Conservation (phyloP, 1,284 basidiomycete species). For the Rhodotorula sp. region DNA sequence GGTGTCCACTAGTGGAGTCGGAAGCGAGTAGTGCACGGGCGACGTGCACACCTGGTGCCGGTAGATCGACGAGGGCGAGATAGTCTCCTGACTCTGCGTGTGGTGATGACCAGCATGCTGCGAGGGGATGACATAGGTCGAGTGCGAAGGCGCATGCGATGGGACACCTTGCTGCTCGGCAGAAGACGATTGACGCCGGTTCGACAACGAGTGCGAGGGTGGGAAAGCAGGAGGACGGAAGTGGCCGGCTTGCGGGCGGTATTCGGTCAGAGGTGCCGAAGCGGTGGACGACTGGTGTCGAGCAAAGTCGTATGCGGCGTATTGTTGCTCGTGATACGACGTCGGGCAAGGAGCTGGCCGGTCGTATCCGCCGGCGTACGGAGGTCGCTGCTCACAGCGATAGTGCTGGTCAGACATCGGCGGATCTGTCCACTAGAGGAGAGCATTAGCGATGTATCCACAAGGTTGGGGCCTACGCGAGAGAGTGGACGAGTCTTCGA, state of each 20-base stretch:
- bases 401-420: too few relatives aligned
- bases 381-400: too few relatives aligned
- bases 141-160: neutral
- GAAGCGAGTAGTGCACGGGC: neutral
- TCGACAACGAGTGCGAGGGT: neutral
- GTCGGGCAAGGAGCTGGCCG: too few relatives aligned
- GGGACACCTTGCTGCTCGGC: neutral
- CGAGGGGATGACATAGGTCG: neutral
- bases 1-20: neutral
- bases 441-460: too few relatives aligned
- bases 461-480: too few relatives aligned
- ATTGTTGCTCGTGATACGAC: neutral
- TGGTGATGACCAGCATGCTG: neutral
- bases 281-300: neutral
- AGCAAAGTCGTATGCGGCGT: neutral
- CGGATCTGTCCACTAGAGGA: too few relatives aligned
- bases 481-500: too few relatives aligned
- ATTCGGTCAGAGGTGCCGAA: neutral
- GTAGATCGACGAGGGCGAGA: constrained; percentile 15
- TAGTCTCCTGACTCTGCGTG: neutral
- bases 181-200: constrained; percentile 3
- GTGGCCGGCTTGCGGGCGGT: neutral
- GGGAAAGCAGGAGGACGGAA: neutral
- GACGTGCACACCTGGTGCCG: neutral
- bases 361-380: too few relatives aligned